A percentile compares a stretch with the other conserved stretches of the same genome.
These are phyloP conservation scores for Papilionanthe hybrid DNA, from an alignment of 116 monocot genomes.

Conservation along the genomic window DNA sequence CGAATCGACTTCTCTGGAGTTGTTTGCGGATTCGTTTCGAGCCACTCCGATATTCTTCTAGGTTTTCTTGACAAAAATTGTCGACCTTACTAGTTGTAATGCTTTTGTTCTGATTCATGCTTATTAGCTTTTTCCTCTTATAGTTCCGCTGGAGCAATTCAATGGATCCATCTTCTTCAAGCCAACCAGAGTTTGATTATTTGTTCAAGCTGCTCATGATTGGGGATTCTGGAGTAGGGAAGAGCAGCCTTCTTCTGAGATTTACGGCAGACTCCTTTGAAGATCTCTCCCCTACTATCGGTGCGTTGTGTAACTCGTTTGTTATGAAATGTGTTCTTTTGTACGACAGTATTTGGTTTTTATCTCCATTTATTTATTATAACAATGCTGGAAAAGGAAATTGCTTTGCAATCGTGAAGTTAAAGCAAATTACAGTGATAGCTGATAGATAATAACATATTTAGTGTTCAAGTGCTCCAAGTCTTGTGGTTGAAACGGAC, in stretches of 20 bases:
- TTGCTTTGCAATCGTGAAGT: too few species aligned
- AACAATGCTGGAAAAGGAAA: neutral
- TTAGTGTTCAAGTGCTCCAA: too few species aligned
- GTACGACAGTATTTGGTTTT: neutral
- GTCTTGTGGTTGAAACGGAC: too few species aligned
- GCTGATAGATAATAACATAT: too few species aligned
- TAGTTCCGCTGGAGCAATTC: neutral
- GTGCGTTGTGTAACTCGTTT: slow-evolving; percentile 20
- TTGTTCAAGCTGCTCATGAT: slow-evolving; percentile 92
- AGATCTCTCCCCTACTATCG: slow-evolving; percentile 96
- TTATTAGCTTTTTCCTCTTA: neutral
- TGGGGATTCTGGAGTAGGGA: slow-evolving; percentile 94
- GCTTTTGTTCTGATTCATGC: neutral
- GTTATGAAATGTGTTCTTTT: neutral
- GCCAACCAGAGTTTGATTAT: slow-evolving; percentile 86
- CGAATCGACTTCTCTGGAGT: neutral
- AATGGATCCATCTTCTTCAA: slow-evolving; percentile 71
- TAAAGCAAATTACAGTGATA: too few species aligned
- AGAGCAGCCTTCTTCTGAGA: slow-evolving; percentile 85
- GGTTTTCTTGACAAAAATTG: neutral
- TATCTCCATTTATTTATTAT: neutral
- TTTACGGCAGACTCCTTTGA: slow-evolving; percentile 90
- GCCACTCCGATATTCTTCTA: neutral
- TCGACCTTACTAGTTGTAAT: neutral
- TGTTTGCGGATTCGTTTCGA: neutral